Base-by-base conservation (phyloP, 352 stramenopile species). In the Globisporangium alternatum region DNA sequence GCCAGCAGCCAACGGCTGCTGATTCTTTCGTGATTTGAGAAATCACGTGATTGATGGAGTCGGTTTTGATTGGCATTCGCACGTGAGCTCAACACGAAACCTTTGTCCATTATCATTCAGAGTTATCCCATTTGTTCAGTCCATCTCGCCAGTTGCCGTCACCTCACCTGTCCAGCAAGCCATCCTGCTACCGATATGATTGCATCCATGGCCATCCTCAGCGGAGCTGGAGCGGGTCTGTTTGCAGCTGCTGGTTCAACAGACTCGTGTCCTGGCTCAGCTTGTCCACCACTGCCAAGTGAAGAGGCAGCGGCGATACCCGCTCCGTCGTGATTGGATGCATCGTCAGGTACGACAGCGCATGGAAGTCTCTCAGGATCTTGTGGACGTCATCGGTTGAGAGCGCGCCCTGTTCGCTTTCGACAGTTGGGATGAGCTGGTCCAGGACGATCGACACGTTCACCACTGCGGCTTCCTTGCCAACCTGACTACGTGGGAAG, bases 341-440 rank as follows among this genome's bases (percentile, higher is more conserved):
- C 60, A 82, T 87, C 13, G 84, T 93, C 68, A 93, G 67, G 53
- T 85, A 93, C 44, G 82, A 90, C n/a, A 88, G 72, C 49, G 73
- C 75, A 44, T 81, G 62, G 41, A 89, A 90, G 43, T 93, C 79
- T 8, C 65, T 64, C 60, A 93, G 64, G 60, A 93, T 77, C 1
- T 62, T 48, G 33, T 60, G 65, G 9, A 72, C 41, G 2, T 60
- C 64, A 21, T 75, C 63, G 1, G 64, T 22, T 19, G 44, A 43
- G 22, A 43, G 45, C 3, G 45, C 47, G n/a, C n/a, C 28, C 22
- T 13, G 51, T 22, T 62, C 55, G 56, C 60, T 49, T 44, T 28
- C 69, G 6, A 8, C 15, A 10, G 3, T 56, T 2, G 39, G n/a
- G 9, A 69, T 8, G n/a, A 64, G 25, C 19, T 69, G 47, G 45